These are phyloP conservation scores for Populus euphratica DNA, from an alignment of 345 rosid genomes.

Conservation along the genomic window DNA sequence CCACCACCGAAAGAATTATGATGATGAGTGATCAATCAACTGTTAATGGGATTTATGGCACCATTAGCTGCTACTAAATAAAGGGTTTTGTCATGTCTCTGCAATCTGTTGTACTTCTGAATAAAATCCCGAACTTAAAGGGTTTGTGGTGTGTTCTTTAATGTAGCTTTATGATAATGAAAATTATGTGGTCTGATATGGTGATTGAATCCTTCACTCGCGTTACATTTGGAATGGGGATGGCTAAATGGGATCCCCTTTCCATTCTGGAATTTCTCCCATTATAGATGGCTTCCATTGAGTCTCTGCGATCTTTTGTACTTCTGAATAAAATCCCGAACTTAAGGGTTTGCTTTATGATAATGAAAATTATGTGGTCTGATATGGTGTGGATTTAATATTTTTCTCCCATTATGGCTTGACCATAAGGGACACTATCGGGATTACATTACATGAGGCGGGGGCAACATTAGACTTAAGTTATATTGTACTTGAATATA, in stretches of 20 bases:
- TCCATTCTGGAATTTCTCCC: not conserved
- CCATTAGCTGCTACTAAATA: constrained; percentile 40
- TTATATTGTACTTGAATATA: too few relatives aligned
- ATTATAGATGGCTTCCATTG: too few relatives aligned
- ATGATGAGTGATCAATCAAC: constrained; percentile 50
- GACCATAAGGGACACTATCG: too few relatives aligned
- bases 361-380: not conserved
- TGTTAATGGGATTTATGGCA: constrained; percentile 32
- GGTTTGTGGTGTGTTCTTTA: not conserved
- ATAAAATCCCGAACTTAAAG: not conserved
- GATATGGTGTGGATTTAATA: not conserved
- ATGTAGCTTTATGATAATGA: too few relatives aligned
- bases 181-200: not conserved
- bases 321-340: not conserved
- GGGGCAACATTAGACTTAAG: too few relatives aligned
- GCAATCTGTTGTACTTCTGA: too few relatives aligned
- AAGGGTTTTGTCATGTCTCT: constrained; percentile 32
- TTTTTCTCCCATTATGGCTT: not conserved
- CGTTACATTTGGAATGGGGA: not conserved
- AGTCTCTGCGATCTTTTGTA: not conserved
- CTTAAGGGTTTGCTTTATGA: not conserved
- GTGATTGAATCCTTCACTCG: not conserved
- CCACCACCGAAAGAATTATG: constrained; percentile 48
- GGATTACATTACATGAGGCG: too few relatives aligned
- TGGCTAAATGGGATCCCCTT: not conserved